A percentile compares a stretch with the other conserved stretches of the same genome.
phyloP scores from a whole-genome alignment of 257 asterid species.

The Solanum peruvianum region DNA sequence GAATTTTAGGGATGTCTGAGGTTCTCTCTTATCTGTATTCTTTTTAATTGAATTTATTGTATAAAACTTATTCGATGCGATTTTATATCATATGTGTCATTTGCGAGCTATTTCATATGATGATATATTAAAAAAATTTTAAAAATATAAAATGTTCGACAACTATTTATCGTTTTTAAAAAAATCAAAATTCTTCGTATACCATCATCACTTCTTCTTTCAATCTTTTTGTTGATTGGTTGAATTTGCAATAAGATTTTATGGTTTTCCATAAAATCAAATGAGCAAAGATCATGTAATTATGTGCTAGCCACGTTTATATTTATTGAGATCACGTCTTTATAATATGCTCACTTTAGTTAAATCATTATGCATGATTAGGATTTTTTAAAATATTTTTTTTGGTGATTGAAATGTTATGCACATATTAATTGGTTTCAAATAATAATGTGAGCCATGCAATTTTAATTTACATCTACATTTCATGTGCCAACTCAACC shows the following conservation, averaged over 20 bases:
- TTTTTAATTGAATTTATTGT: accelerated
- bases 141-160: not conserved
- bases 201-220: not conserved
- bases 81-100: too few relatives aligned
- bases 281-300: not conserved
- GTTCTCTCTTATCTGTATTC: not conserved
- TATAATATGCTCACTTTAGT: not conserved
- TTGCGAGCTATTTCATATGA: accelerated
- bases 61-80: not conserved
- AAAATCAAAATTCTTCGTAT: not conserved
- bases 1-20: too few relatives aligned
- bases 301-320: not conserved
- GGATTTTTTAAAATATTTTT: not conserved
- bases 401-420: not conserved
- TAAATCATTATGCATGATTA: not conserved
- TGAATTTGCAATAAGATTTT: not conserved
- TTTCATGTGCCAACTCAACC: not conserved
- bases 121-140: too few relatives aligned
- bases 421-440: not conserved
- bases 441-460: not conserved
- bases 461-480: not conserved
- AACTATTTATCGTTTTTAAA: not conserved
- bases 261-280: not conserved
- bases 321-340: not conserved
- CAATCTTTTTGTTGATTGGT: not conserved